Conservation (phyloP, 345 rosid species). For the Gossypium australe region DNA sequence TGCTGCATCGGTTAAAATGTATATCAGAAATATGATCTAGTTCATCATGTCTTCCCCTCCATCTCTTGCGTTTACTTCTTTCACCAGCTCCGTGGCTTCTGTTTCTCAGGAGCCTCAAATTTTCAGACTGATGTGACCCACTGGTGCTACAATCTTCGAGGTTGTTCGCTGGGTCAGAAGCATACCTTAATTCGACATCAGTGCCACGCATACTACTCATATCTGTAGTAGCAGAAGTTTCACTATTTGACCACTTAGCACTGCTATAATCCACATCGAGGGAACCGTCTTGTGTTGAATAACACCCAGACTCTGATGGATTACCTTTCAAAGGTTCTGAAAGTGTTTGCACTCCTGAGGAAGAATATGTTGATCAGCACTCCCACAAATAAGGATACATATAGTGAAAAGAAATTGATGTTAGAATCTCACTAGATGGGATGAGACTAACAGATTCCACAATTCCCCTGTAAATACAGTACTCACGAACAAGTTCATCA, state of each 20-base stretch:
- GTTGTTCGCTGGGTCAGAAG: slow-evolving; percentile 44
- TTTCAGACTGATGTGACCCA: slow-evolving; percentile 49
- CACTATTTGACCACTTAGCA: slow-evolving; percentile 55
- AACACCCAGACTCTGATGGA: slow-evolving; percentile 36
- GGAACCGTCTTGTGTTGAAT: slow-evolving; percentile 45
- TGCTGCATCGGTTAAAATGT: slow-evolving; percentile 33
- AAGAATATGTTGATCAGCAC: slow-evolving; percentile 12
- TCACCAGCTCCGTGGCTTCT: slow-evolving; percentile 51
- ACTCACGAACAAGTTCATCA: slow-evolving; percentile 82
- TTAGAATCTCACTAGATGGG: slow-evolving; percentile 34
- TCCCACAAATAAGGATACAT: slow-evolving; percentile 9
- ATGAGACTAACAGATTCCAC: slow-evolving; percentile 41
- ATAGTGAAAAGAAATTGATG: slow-evolving; percentile 1
- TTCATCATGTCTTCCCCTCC: slow-evolving; percentile 85
- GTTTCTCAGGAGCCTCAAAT: slow-evolving; percentile 39
- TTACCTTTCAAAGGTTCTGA: slow-evolving; percentile 32
- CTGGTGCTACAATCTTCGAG: slow-evolving; percentile 82
- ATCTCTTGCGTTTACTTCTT: slow-evolving; percentile 80
- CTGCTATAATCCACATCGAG: slow-evolving; percentile 44
- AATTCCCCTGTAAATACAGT: slow-evolving; percentile 90
- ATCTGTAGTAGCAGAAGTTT: slow-evolving; percentile 39
- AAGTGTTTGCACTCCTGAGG: slow-evolving; percentile 37
- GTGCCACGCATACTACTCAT: slow-evolving; percentile 36
- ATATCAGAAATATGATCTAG: slow-evolving; percentile 33
- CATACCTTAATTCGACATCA: slow-evolving; percentile 51